Conservation (phyloP, 768 basidiomycete species). For the Serendipita sp. region DNA sequence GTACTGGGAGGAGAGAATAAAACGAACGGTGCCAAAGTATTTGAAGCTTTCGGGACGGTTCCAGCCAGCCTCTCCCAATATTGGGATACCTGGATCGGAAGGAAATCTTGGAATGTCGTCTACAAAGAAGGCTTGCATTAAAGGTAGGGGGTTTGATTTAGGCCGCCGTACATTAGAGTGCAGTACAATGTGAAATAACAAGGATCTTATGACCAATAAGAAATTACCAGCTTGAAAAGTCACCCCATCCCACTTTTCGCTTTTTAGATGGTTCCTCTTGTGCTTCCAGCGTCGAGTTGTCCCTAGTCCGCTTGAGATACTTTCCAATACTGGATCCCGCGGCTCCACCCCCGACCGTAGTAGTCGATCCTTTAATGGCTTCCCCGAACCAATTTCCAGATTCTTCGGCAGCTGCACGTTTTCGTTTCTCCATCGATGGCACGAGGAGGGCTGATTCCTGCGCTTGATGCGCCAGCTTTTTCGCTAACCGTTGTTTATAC, state of each 20-base stretch:
- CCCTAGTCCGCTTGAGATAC: slow-evolving; percentile 34
- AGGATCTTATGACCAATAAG: no score
- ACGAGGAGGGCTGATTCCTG: slow-evolving; percentile 16
- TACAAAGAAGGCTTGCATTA: slow-evolving; percentile 29
- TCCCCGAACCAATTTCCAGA: slow-evolving; percentile 86
- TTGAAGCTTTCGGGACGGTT: slow-evolving; percentile 23
- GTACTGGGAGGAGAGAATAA: slow-evolving; percentile 24
- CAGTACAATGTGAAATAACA: no score
- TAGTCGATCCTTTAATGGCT: slow-evolving; percentile 45
- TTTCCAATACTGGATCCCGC: slow-evolving; percentile 46
- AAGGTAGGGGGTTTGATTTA: not conserved
- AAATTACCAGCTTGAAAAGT: not conserved
- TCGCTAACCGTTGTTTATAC: slow-evolving; percentile 70
- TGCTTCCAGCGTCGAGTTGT: not conserved
- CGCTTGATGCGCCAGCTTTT: slow-evolving; percentile 42
- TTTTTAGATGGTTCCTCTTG: not conserved
- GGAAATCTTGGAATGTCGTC: slow-evolving; percentile 28
- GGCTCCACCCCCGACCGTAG: slow-evolving; percentile 16
- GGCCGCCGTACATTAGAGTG: no score
- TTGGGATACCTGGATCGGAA: slow-evolving; percentile 30
- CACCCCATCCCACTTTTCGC: not conserved
- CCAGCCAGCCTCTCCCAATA: slow-evolving; percentile 27
- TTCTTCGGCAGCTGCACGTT: slow-evolving; percentile 35
- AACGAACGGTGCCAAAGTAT: slow-evolving; percentile 23
- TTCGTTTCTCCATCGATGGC: slow-evolving; percentile 23